Base-by-base conservation (phyloP, 768 basidiomycete species). In the Cantharellus anzutake region DNA sequence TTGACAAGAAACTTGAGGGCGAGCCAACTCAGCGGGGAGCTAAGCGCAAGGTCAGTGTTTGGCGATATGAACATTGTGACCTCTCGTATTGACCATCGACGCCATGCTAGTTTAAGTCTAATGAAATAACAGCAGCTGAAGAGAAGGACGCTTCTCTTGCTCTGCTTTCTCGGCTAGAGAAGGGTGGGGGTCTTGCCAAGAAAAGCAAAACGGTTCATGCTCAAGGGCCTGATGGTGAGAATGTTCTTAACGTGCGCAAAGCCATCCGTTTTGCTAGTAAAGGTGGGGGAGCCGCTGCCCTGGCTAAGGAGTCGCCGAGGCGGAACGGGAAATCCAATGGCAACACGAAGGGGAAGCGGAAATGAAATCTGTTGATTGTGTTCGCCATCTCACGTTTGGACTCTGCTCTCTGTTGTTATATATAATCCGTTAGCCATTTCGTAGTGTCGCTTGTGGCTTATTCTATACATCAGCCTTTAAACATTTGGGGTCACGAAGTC, bases 1-100 rank as follows among this genome's bases (percentile, higher is more conserved):
- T 96, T 66, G 94, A 98, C 70, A 83, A 80, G 64, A 81, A 76
- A 67, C 77, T 98, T 29, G 85, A 93, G 57, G 93, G 93, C 7
- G 96, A 99, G 71, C 86, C 87, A 69, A 92, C 89, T 70, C 68
- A 82, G 51, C 80, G 80, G 41, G 91, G 92, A 3, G 72, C 92
- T 53, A 98, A 97, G 74, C 81, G 96, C 66, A 97, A 97, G 83
- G 90, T 89, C 63, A 50, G 74, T 67, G 0, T n/a, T 11, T n/a
- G 11, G 20, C 5, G 20, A 5, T 39, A 2, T 42, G 44, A 39
- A 39, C 20, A 29, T 29, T 29, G 20, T 29, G 20, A 29, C 20
- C 20, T 29, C 20, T 29, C 20, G 3, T 39, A 41, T 58, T 63
- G 59, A 58, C 37, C 34, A 3, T 29, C 1, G 20, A 29, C 20